Percentiles rank a stretch among this genome's conserved stretches.
These are phyloP conservation scores for Penicillium bialowiezense DNA, from an alignment of 495 filamentous ascomycete genomes.

Conservation along the genomic window DNA sequence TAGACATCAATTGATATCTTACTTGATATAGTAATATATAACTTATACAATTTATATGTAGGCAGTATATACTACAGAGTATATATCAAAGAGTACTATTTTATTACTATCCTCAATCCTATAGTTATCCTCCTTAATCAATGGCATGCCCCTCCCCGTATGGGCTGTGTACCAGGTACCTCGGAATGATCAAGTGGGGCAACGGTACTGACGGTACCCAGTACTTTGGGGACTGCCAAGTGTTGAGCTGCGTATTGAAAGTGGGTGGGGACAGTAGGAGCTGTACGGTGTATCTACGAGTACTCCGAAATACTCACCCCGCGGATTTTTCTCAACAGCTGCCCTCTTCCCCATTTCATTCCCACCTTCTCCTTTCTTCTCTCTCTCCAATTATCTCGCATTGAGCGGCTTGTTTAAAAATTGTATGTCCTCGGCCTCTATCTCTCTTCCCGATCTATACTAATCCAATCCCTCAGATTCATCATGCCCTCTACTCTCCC, in stretches of 20 bases:
- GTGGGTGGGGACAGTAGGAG: slow-evolving; percentile 16
- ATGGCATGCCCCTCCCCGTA: neutral
- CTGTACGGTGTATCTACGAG: slow-evolving; percentile 35
- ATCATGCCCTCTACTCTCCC: slow-evolving; percentile 48
- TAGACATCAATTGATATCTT: too few relatives aligned
- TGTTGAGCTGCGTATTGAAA: slow-evolving; percentile 20
- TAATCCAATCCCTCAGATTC: slow-evolving; percentile 17
- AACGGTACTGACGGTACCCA: slow-evolving; percentile 22
- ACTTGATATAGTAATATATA: too few relatives aligned
- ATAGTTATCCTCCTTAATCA: too few relatives aligned
- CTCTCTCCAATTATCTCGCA: slow-evolving; percentile 2
- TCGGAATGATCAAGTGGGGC: neutral
- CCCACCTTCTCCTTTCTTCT: slow-evolving; percentile 13
- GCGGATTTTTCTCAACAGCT: slow-evolving; percentile 26
- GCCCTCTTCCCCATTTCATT: slow-evolving; percentile 14
- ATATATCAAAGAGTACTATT: too few relatives aligned
- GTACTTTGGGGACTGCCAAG: slow-evolving; percentile 28
- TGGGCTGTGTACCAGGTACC: too few relatives aligned
- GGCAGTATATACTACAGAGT: too few relatives aligned
- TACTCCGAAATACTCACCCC: slow-evolving; percentile 22
- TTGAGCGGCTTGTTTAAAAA: slow-evolving; percentile 9
- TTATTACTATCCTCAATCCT: too few relatives aligned
- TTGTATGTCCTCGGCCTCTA: neutral
- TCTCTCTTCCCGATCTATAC: neutral
- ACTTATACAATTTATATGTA: too few relatives aligned